Percentiles rank a stretch among this genome's conserved stretches.
Conservation (phyloP, 2,329 filamentous ascomycete species). For the Colletotrichum simmondsii region DNA sequence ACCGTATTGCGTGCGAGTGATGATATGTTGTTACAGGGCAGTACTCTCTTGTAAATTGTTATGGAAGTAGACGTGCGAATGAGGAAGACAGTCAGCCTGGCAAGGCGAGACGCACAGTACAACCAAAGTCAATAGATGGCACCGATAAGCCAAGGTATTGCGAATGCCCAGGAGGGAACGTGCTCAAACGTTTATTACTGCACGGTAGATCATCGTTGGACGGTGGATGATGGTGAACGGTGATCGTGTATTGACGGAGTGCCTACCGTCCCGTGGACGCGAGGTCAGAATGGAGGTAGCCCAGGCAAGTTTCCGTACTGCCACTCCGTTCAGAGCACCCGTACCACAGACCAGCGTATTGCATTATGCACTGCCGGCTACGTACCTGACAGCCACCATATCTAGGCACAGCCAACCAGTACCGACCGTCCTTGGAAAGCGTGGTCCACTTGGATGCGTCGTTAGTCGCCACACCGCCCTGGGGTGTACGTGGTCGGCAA, state of each 20-base stretch:
- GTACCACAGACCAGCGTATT: not conserved
- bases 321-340: not conserved
- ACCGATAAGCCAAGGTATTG: not conserved
- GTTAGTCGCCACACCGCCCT: constrained; percentile 17
- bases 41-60: not conserved
- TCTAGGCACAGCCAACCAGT: not conserved
- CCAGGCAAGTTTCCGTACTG: not conserved
- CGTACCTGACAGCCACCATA: constrained; percentile 12
- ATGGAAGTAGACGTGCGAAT: not conserved
- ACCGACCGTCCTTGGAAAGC: not conserved
- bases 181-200: not conserved
- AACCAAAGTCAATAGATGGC: not conserved
- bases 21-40: not conserved
- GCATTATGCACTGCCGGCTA: not conserved
- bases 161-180: not conserved
- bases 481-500: not conserved
- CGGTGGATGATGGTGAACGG: not conserved
- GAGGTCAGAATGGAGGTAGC: not conserved
- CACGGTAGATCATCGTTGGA: not conserved
- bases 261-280: not conserved
- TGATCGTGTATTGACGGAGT: not conserved
- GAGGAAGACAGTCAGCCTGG: not conserved
- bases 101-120: not conserved
- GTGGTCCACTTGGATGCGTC: not conserved
- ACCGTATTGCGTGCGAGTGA: not conserved